Percentiles rank a stretch among this genome's conserved stretches.
These are phyloP conservation scores for Eustoma russellianum DNA, from an alignment of 257 asterid species.

Conservation along the genomic window DNA sequence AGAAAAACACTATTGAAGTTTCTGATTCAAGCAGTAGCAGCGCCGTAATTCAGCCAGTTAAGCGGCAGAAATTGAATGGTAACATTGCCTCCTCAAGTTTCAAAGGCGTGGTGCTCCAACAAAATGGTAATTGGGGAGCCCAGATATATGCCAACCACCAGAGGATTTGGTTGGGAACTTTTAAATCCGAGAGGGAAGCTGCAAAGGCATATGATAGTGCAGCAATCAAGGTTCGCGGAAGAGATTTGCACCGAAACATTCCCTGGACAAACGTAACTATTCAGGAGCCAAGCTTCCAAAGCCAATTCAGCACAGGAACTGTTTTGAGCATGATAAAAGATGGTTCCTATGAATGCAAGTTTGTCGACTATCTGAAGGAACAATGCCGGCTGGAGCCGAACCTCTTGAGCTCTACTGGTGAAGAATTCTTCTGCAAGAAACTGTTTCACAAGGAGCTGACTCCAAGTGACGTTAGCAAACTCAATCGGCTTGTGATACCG, in stretches of 20 bases:
- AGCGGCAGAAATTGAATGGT: slow-evolving; percentile 14
- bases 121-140: slow-evolving; percentile 81
- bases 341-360: slow-evolving; percentile 42
- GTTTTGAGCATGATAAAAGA: slow-evolving; percentile 59
- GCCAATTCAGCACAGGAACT: slow-evolving; percentile 28
- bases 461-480: slow-evolving; percentile 55
- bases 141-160: slow-evolving; percentile 53
- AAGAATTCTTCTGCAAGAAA: slow-evolving; percentile 4
- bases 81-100: slow-evolving; percentile 22
- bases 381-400: slow-evolving; percentile 3
- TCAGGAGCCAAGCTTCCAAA: slow-evolving; percentile 41
- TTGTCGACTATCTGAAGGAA: slow-evolving; percentile 25
- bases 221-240: slow-evolving; percentile 22
- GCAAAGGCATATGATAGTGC: slow-evolving; percentile 77
- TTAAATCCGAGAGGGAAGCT: slow-evolving; percentile 50
- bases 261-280: slow-evolving; percentile 32
- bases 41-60: slow-evolving; percentile 1
- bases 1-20: slow-evolving; percentile 9
- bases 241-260: slow-evolving; percentile 33
- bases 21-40: slow-evolving; percentile 24
- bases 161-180: slow-evolving; percentile 67
- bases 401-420: neutral
- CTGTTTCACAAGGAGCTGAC: slow-evolving; percentile 58
- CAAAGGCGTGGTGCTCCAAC: slow-evolving; percentile 69
- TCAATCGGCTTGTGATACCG: slow-evolving; percentile 48